Conservation (phyloP, 2,329 filamentous ascomycete genomes). For the Coniella vitis region DNA sequence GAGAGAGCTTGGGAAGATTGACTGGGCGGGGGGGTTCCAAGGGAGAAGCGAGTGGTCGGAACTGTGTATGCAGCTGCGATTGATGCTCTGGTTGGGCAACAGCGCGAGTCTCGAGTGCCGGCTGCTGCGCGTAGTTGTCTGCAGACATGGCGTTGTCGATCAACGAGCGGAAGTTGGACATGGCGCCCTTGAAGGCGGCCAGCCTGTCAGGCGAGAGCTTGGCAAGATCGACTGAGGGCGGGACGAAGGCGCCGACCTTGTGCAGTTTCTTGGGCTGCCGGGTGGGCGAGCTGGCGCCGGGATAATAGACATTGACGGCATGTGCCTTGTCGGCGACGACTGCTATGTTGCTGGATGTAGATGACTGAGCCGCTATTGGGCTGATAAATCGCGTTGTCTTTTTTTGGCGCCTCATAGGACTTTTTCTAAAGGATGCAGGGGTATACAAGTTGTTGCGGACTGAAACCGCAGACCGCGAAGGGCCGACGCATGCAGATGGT, state of each 20-base stretch:
- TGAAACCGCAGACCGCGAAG: conserved; percentile 1
- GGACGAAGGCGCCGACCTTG: background rate
- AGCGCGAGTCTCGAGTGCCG: background rate
- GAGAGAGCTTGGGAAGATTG: no score
- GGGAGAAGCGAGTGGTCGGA: no score
- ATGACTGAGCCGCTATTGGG: background rate
- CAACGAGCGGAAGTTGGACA: background rate
- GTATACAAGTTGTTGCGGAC: background rate
- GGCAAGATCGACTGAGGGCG: background rate
- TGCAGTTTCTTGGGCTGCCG: background rate
- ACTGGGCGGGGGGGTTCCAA: no score
- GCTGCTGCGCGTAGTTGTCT: background rate
- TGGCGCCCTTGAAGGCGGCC: background rate
- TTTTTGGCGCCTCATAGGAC: conserved; percentile 2
- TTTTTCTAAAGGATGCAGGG: background rate
- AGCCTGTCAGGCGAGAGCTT: background rate
- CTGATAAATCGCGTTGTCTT: conserved; percentile 1
- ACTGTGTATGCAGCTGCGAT: no score
- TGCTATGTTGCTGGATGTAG: background rate
- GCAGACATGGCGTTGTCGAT: background rate
- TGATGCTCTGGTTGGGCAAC: background rate
- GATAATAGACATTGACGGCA: background rate
- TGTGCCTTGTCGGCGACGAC: background rate
- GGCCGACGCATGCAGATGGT: background rate
- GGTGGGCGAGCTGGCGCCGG: background rate